Percentiles rank a stretch among this genome's conserved stretches.
Conservation (phyloP, 1,139 yeast species). For the Wickerhamomyces sp. region DNA sequence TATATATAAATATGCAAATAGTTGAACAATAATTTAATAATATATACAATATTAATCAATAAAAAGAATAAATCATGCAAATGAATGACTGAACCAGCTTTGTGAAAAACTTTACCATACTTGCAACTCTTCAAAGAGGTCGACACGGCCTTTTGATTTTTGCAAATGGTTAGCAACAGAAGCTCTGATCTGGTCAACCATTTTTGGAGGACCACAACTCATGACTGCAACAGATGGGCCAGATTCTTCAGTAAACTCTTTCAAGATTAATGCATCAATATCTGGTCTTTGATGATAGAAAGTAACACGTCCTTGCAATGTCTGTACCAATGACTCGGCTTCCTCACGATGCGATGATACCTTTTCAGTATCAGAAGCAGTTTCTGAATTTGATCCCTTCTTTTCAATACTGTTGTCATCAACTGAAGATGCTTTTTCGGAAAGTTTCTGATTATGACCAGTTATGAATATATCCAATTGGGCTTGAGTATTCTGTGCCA, state of each 20-base stretch:
- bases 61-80: too few species aligned
- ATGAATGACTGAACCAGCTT: too few species aligned
- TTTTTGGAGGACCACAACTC: constrained; percentile 45
- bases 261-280: constrained; percentile 27
- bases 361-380: not conserved
- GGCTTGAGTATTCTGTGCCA: constrained; percentile 28
- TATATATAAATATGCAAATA: too few species aligned
- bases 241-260: constrained; percentile 27
- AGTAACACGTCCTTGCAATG: constrained; percentile 29
- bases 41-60: too few species aligned
- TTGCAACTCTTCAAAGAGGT: constrained; percentile 16
- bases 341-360: not conserved
- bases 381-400: not conserved
- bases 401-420: constrained; percentile 1
- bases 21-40: too few species aligned
- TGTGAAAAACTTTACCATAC: constrained; percentile 10
- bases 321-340: constrained; percentile 34
- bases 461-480: constrained; percentile 42
- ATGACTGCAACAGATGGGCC: constrained; percentile 26
- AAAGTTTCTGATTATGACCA: not conserved
- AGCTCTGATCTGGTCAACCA: constrained; percentile 45
- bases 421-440: not conserved
- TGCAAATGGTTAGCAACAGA: constrained; percentile 30
- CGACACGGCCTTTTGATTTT: constrained; percentile 23
- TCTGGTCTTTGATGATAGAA: constrained; percentile 35